Evolutionary conservation across 2,329 filamentous ascomycete genomes (phyloP), one percentile per base, ranked within the genome.

Genomic region (Nothopassalora personata): DNA sequence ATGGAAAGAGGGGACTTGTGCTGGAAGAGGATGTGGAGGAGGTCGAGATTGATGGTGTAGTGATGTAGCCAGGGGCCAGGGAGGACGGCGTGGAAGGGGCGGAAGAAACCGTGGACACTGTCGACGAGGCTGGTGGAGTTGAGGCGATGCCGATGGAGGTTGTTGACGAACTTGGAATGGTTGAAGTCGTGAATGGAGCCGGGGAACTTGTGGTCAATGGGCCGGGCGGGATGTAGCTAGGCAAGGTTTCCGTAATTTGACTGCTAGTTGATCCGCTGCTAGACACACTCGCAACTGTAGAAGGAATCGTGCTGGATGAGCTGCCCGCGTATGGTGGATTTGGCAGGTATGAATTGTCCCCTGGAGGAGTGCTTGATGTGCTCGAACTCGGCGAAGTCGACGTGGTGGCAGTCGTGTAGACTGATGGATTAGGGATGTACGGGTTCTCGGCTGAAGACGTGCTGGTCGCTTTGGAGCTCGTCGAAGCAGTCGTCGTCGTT

Each of bases 1-100:
- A 8, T 19, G 27, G 31, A n/a, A 9, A 15, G 5, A 23, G 31
- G 18, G 31, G 31, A n/a, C 7, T n/a, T 23, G 50, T 36, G n/a
- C 9, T 36, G 19, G 30, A 36, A n/a, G n/a, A 31, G 39, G 1
- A 54, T 51, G 11, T 50, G 36, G 19, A 56, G 10, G 47, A 53
- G 28, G 53, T 27, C n/a, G 46, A 13, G 30, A 11, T 54, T 69
- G 45, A 66, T 68, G 62, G 70, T 71, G 9, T 70, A 58, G 7
- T 30, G 36, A 10, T 46, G 15, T 53, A 60, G 8, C 56, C 58
- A 15, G 60, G 60, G 1, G 52, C 53, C 45, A 58, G 59, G 3
- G 60, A 45, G 5, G 62, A 43, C 9, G 63, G 58, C 13, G 58
- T 57, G 54, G 48, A 53, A 27, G 62, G 8, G 10, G 34, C 34